A percentile compares a stretch with the other conserved stretches of the same genome.
phyloP scores from a whole-genome alignment of 139 green algal genomes.

The Micractinium sp. region DNA sequence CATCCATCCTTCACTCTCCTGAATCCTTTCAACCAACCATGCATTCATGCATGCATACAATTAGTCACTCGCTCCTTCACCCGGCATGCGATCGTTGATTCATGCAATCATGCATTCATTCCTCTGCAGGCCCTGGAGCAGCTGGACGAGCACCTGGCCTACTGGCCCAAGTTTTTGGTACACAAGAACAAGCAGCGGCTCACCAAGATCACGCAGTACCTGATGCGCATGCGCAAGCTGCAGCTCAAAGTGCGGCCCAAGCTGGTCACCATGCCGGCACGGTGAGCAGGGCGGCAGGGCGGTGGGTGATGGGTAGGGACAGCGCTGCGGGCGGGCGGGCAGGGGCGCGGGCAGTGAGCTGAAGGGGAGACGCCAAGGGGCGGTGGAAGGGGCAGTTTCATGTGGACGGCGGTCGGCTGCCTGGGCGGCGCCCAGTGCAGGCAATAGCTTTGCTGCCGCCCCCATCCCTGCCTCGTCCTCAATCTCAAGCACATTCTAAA shows the following conservation, averaged over 20 bases:
- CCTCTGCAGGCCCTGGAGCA: slow-evolving; percentile 66
- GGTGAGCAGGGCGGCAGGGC: slow-evolving; percentile 48
- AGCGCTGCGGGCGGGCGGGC: too few relatives aligned
- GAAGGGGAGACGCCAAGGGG: not conserved
- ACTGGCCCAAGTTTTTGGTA: slow-evolving; percentile 98
- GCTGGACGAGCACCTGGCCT: slow-evolving; percentile 86
- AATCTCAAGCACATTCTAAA: too few relatives aligned
- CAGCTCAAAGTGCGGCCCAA: slow-evolving; percentile 80
- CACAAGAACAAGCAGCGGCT: slow-evolving; percentile 99
- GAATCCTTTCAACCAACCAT: too few relatives aligned
- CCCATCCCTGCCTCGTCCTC: too few relatives aligned
- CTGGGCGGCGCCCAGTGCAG: too few relatives aligned
- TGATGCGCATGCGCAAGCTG: slow-evolving; percentile 96
- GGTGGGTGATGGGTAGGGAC: not conserved
- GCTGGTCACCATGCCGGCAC: slow-evolving; percentile 86
- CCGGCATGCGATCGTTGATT: too few relatives aligned
- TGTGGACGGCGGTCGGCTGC: too few relatives aligned
- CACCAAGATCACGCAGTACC: slow-evolving; percentile 99
- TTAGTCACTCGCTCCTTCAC: too few relatives aligned
- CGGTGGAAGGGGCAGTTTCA: too few relatives aligned
- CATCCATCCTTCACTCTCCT: too few relatives aligned
- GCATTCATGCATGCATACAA: too few relatives aligned
- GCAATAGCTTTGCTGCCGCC: too few relatives aligned
- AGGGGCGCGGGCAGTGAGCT: not conserved
- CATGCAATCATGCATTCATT: not conserved